These are phyloP conservation scores for Eutrema japonicum DNA, from an alignment of 345 rosid genomes.

Conservation along the genomic window DNA sequence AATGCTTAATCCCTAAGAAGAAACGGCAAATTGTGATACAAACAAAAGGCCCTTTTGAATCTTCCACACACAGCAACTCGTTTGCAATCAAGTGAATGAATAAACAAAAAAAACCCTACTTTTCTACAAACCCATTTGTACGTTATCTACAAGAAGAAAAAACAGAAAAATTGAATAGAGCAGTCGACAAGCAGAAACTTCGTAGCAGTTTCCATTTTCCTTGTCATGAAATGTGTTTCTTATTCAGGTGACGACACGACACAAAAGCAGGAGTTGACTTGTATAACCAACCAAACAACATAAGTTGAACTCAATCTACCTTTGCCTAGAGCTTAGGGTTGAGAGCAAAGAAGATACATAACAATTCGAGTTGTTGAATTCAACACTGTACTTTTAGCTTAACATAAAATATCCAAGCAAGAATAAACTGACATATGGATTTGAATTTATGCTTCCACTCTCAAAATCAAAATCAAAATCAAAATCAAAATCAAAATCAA, in stretches of 20 bases:
- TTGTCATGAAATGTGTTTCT: slow-evolving; percentile 31
- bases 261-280: slow-evolving; percentile 20
- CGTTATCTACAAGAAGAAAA: not conserved
- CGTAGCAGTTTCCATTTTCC: slow-evolving; percentile 38
- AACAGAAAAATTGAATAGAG: not conserved
- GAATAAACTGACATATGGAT: too few species aligned
- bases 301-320: slow-evolving; percentile 14
- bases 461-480: too few species aligned
- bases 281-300: slow-evolving; percentile 15
- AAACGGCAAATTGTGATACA: not conserved
- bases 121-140: slow-evolving; percentile 17
- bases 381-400: too few species aligned
- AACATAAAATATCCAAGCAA: too few species aligned
- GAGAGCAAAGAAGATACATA: too few species aligned
- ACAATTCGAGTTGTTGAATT: too few species aligned
- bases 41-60: slow-evolving; percentile 22
- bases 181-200: slow-evolving; percentile 27
- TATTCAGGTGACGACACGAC: slow-evolving; percentile 13
- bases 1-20: slow-evolving; percentile 18
- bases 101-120: not conserved
- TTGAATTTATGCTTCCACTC: too few species aligned
- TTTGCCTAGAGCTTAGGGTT: too few species aligned
- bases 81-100: slow-evolving; percentile 10
- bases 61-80: slow-evolving; percentile 32
- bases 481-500: too few species aligned